Base-by-base conservation (phyloP, 139 green algal genomes). In the Limnomonas spitsbergensis region DNA sequence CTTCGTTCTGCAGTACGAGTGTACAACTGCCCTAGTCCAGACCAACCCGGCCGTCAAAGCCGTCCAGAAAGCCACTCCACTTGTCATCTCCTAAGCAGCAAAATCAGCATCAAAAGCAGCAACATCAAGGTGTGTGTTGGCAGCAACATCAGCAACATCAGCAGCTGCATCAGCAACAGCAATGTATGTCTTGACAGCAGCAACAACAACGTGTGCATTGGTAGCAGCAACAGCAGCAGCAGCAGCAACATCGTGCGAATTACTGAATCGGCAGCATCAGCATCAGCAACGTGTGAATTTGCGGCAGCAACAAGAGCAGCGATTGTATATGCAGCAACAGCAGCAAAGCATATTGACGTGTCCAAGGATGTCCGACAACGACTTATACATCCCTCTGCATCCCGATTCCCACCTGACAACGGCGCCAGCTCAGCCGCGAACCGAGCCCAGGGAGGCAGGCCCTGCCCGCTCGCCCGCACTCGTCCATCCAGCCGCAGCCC, bases 401-500 rank as follows among this genome's bases (percentile, higher is more conserved):
- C 20, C 47, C 47, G 14, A 20, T 72, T n/a, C n/a, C n/a, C n/a
- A 72, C 66, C 27, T 40, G 34, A 26, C 36, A 75, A 20, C 35
- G 68, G 68, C 68, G 68, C 68, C 4, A 75, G 68, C 68, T 77
- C 70, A 34, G n/a, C 7, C 20, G 37, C 14, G n/a, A 54, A 77
- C 7, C 70, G 70, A 9, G 9, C 7, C 70, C 70, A 77, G 14
- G 70, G 70, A 14, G 70, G 70, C 38, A 77, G 14, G 2, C 70
- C 70, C 40, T 42, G 27, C n/a, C 70, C 70, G 36, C 68, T 75
- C 7, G 20, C 32, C 20, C 70, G 20, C n/a, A 77, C 70, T 6
- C 70, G 38, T 14, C 70, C 70, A 66, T 77, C 70, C 70, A 77
- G 26, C 4, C 70, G 70, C 38, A 77, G 70, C 2, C 70, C 70